These are phyloP conservation scores for Grosmannia huntii DNA, from an alignment of 2,329 filamentous ascomycete species.

Conservation along the genomic window DNA sequence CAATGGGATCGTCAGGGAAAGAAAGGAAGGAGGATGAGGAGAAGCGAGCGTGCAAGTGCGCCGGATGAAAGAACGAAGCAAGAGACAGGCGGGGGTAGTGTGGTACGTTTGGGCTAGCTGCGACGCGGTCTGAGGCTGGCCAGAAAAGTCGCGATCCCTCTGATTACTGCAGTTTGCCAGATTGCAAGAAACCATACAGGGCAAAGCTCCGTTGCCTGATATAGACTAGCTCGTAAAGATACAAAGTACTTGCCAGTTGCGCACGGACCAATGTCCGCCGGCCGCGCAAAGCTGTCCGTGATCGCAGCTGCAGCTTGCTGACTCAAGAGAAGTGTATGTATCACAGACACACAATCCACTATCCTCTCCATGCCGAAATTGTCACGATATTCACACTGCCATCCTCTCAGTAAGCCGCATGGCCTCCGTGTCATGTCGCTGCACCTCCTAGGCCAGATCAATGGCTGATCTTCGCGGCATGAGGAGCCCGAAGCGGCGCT, in stretches of 20 bases:
- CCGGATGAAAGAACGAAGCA: background rate
- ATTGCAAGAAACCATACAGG: conserved; percentile 4
- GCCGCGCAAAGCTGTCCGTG: too few species aligned
- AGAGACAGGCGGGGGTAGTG: background rate
- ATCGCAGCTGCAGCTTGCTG: background rate
- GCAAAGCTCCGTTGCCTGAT: background rate
- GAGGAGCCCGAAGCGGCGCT: background rate
- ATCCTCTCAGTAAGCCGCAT: background rate
- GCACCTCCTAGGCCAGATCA: background rate
- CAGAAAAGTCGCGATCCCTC: background rate
- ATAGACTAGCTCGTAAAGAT: background rate
- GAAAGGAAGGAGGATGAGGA: background rate
- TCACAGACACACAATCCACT: background rate
- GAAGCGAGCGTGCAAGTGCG: too few species aligned
- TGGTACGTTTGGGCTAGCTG: background rate
- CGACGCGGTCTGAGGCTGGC: background rate
- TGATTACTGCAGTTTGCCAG: conserved; percentile 3
- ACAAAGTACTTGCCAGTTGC: background rate
- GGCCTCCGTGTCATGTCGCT: background rate
- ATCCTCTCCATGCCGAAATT: background rate
- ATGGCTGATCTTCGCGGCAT: background rate
- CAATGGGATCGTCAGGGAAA: too few species aligned
- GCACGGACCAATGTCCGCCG: background rate
- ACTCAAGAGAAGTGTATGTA: too few species aligned
- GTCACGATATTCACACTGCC: background rate